Evolutionary conservation across 805 yeast genomes (phyloP), one percentile per base, ranked within the genome.

Genomic region (Torulaspora indica): DNA sequence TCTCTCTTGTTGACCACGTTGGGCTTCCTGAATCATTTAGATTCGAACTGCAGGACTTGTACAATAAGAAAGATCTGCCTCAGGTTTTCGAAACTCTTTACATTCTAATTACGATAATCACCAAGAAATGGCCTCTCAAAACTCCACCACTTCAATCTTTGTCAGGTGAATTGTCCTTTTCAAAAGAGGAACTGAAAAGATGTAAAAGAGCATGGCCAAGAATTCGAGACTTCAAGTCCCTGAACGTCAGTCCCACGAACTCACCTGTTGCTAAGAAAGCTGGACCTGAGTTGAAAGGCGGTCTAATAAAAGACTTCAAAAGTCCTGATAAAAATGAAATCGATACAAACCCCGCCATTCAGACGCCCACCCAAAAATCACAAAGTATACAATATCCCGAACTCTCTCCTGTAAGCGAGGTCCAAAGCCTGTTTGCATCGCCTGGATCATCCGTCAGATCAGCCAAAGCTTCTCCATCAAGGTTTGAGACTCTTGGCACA

Each of bases 51-150:
- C 89, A 95, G 3, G 98, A 93, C 64, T 72, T 93, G 29, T 93
- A 89, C 66, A 97, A 93, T 59, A 82, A 83, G 58, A 90, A 88
- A 57, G 85, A 91, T 59, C 77, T 90, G 15, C 98, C 98, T 12
- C 90, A 87, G 59, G 98, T 93, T 20, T 84, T 93, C 60, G 89
- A 88, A 65, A 90, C 97, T 54, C 66, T 93, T 29, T 96, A 91
- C 68, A 96, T 96, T 2, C 67, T 91, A 51, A 81, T 89, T 40
- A 86, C 78, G 53, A 78, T 87, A 60, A 71, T 93, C 43, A 74
- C 82, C 15, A 70, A 69, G 40, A 69, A 67, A 47, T 72, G 74
- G 53, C 71, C 78, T 22, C 74, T 76, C 20, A 66, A 68, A 14
- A 81, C 82, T 17, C 86, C 90, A 1, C 66, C 71, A 3, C 75